phyloP scores from a whole-genome alignment of 2,329 filamentous ascomycete genomes.

The Fusarium floridanum region DNA sequence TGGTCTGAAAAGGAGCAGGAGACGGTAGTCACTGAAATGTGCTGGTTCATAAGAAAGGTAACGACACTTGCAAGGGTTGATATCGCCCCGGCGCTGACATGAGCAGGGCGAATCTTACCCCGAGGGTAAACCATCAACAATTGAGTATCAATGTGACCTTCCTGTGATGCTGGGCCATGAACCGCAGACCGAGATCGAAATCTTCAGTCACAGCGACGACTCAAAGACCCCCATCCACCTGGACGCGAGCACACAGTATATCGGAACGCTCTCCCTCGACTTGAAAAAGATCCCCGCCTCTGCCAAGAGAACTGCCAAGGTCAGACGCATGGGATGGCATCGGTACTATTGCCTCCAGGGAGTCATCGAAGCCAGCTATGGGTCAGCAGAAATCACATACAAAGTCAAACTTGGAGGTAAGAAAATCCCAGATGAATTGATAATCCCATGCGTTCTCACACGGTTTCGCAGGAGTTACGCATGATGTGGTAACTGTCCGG shows the following conservation, averaged over 20 bases:
- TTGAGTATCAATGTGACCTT: conserved; percentile 56
- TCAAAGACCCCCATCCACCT: conserved; percentile 49
- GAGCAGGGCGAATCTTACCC: conserved; percentile 55
- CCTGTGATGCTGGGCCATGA: conserved; percentile 51
- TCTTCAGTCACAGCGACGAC: conserved; percentile 53
- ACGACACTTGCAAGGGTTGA: background rate
- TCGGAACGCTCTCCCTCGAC: conserved; percentile 54
- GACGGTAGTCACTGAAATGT: conserved; percentile 54
- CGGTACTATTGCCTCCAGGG: conserved; percentile 54
- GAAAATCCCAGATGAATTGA: background rate
- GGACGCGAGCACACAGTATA: conserved; percentile 46
- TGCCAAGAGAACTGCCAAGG: conserved; percentile 48
- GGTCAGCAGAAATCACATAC: conserved; percentile 56
- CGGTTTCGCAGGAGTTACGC: conserved; percentile 49
- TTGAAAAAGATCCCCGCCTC: conserved; percentile 51
- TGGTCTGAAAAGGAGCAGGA: conserved; percentile 56
- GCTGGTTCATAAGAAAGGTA: conserved; percentile 57
- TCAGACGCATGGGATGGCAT: conserved; percentile 52
- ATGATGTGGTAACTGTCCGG: conserved; percentile 53
- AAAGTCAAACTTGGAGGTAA: conserved; percentile 54
- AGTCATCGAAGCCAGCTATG: conserved; percentile 54
- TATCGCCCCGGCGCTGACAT: conserved; percentile 10
- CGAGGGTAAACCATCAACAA: conserved; percentile 51
- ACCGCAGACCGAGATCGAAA: conserved; percentile 55
- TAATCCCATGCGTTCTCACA: conserved; percentile 20